Conservation (phyloP, 805 yeast species). For the Huiozyma sinensis region DNA sequence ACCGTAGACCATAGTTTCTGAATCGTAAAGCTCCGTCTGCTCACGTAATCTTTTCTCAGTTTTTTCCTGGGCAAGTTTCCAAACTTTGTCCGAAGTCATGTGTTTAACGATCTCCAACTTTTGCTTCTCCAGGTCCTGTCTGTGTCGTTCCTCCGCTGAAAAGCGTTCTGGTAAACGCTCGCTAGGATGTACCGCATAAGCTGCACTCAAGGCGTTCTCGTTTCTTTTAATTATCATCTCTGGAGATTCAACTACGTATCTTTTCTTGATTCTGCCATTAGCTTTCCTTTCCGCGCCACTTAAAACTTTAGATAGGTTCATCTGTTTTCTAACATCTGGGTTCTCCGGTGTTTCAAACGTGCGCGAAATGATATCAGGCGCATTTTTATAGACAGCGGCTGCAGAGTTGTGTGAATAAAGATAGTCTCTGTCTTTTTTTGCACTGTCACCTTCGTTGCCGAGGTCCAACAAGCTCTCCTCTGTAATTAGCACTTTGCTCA, state of each 20-base stretch:
- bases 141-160: slow-evolving; percentile 11
- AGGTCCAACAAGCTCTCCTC: slow-evolving; percentile 30
- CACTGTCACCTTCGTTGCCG: slow-evolving; percentile 24
- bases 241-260: slow-evolving; percentile 8
- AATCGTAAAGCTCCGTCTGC: background rate
- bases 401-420: slow-evolving; percentile 4
- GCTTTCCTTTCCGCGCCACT: slow-evolving; percentile 24
- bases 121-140: slow-evolving; percentile 28
- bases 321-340: slow-evolving; percentile 8
- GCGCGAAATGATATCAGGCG: background rate
- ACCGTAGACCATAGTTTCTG: slow-evolving; percentile 8
- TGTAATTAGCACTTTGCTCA: slow-evolving; percentile 7
- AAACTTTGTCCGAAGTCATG: slow-evolving; percentile 29
- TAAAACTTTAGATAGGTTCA: slow-evolving; percentile 23
- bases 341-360: background rate
- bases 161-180: slow-evolving; percentile 14
- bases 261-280: slow-evolving; percentile 15
- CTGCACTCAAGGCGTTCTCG: slow-evolving; percentile 34
- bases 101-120: slow-evolving; percentile 1
- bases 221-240: background rate
- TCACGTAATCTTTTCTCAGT: background rate
- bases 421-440: background rate
- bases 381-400: background rate
- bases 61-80: slow-evolving; percentile 34
- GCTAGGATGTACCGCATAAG: slow-evolving; percentile 29